These are phyloP conservation scores for Astrocystis sublimbata DNA, from an alignment of 495 filamentous ascomycete genomes.

Conservation along the genomic window DNA sequence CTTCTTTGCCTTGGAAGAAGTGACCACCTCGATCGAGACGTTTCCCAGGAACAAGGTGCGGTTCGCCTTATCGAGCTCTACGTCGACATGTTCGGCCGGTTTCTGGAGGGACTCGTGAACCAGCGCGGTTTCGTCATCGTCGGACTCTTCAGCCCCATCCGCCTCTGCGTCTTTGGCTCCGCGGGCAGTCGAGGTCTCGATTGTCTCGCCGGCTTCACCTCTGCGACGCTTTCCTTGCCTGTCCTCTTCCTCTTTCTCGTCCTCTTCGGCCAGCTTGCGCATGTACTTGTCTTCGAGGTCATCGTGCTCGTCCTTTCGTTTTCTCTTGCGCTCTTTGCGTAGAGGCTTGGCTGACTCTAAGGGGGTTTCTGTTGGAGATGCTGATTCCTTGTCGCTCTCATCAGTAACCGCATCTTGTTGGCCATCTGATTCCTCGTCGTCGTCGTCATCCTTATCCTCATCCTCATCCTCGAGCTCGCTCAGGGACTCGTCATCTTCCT, in stretches of 20 bases:
- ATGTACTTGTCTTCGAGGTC: slow-evolving; percentile 83
- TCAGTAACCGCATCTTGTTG: slow-evolving; percentile 37
- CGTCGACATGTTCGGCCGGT: slow-evolving; percentile 39
- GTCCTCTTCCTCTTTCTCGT: slow-evolving; percentile 46
- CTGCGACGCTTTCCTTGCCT: slow-evolving; percentile 49
- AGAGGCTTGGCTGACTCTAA: slow-evolving; percentile 14
- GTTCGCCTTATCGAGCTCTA: slow-evolving; percentile 79
- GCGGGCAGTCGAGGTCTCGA: slow-evolving; percentile 28
- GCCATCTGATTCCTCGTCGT: slow-evolving; percentile 42
- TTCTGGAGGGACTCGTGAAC: slow-evolving; percentile 53
- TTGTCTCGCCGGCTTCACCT: slow-evolving; percentile 35
- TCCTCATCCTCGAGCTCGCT: slow-evolving; percentile 47
- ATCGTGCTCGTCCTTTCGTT: slow-evolving; percentile 67
- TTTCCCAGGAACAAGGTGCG: slow-evolving; percentile 95
- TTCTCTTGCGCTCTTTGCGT: slow-evolving; percentile 69
- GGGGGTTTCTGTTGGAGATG: slow-evolving; percentile 28
- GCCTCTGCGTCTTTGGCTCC: slow-evolving; percentile 32
- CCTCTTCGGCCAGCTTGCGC: slow-evolving; percentile 62
- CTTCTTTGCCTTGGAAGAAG: slow-evolving; percentile 77
- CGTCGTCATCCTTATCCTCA: slow-evolving; percentile 37
- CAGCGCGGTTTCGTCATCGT: slow-evolving; percentile 31
- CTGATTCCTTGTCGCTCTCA: slow-evolving; percentile 31
- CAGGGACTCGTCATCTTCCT: slow-evolving; percentile 42
- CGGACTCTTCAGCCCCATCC: slow-evolving; percentile 14
- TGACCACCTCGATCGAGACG: slow-evolving; percentile 78